phyloP scores from a whole-genome alignment of 2,329 filamentous ascomycete genomes.

The Pleurostoma richardsiae region DNA sequence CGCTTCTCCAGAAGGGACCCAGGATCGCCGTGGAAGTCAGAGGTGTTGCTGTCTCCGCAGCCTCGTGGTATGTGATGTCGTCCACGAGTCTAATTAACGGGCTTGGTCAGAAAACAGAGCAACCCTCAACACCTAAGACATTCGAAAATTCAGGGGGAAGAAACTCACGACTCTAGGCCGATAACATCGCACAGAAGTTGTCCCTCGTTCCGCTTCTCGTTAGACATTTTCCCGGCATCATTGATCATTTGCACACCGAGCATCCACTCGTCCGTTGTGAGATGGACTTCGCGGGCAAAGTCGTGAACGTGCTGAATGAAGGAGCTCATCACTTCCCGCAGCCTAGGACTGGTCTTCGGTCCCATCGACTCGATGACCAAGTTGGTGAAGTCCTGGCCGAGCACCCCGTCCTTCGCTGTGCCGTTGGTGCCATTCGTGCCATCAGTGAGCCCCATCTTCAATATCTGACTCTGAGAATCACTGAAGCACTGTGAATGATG shows the following conservation, averaged over 20 bases:
- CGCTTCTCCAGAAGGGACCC: conserved; percentile 76
- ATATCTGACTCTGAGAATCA: too few species aligned
- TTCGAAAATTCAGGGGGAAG: not conserved
- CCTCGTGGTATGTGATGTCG: conserved; percentile 62
- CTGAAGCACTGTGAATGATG: too few species aligned
- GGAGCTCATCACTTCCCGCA: conserved; percentile 61
- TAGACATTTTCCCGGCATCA: conserved; percentile 64
- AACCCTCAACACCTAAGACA: not conserved
- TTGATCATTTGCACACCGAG: conserved; percentile 55
- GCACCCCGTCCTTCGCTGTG: conserved; percentile 29
- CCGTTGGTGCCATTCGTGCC: conserved; percentile 18
- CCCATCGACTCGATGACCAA: conserved; percentile 71
- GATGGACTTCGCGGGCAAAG: conserved; percentile 73
- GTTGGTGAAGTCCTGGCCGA: conserved; percentile 74
- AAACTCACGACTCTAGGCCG: conserved; percentile 61
- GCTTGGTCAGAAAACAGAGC: too few species aligned
- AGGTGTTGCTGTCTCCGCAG: conserved; percentile 29
- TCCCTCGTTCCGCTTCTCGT: conserved; percentile 66
- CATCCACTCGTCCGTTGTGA: conserved; percentile 79
- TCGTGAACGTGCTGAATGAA: conserved; percentile 74
- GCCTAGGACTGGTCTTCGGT: conserved; percentile 62
- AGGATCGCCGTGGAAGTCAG: conserved; percentile 71
- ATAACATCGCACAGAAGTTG: conserved; percentile 69
- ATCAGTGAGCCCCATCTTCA: conserved; percentile 7
- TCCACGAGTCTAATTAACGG: conserved; percentile 54